phyloP scores from a whole-genome alignment of 805 yeast genomes.

The Ogataea pini region DNA sequence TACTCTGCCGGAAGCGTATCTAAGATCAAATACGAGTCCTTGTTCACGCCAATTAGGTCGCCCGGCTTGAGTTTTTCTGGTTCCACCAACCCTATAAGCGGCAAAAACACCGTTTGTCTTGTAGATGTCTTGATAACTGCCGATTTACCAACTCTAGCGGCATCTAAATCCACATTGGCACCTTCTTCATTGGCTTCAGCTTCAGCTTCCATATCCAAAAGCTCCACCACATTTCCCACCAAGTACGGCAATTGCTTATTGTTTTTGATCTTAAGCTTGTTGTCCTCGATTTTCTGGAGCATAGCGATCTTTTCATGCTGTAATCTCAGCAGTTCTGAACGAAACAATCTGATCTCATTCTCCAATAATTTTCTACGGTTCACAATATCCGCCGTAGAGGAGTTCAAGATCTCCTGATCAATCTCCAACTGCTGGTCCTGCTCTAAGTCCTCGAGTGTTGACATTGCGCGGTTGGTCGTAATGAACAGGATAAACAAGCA shows the following conservation, averaged over 20 bases:
- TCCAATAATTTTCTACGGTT: constrained; percentile 87
- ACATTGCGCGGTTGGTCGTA: constrained; percentile 45
- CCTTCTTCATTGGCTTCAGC: constrained; percentile 86
- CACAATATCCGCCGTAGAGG: constrained; percentile 78
- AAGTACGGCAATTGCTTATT: constrained; percentile 94
- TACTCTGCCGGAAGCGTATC: constrained; percentile 97
- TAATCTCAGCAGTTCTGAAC: constrained; percentile 86
- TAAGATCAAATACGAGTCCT: constrained; percentile 89
- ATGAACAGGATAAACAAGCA: too few species aligned
- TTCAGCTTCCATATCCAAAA: constrained; percentile 84
- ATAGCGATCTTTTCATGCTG: constrained; percentile 91
- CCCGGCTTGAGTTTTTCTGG: constrained; percentile 93
- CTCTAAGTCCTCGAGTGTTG: constrained; percentile 83
- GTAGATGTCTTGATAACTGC: constrained; percentile 98
- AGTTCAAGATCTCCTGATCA: constrained; percentile 77
- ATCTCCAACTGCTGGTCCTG: constrained; percentile 56
- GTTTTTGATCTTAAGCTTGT: constrained; percentile 92
- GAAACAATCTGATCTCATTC: constrained; percentile 93
- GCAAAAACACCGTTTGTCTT: constrained; percentile 94
- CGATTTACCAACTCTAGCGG: constrained; percentile 90
- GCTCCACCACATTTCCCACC: constrained; percentile 95
- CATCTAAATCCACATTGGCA: constrained; percentile 90
- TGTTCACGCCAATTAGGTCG: constrained; percentile 95
- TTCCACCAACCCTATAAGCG: constrained; percentile 93
- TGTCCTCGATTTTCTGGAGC: constrained; percentile 92